A percentile compares a stretch with the other conserved stretches of the same genome.
Conservation (phyloP, 2,329 filamentous ascomycete species). For the Microdochium nivale region DNA sequence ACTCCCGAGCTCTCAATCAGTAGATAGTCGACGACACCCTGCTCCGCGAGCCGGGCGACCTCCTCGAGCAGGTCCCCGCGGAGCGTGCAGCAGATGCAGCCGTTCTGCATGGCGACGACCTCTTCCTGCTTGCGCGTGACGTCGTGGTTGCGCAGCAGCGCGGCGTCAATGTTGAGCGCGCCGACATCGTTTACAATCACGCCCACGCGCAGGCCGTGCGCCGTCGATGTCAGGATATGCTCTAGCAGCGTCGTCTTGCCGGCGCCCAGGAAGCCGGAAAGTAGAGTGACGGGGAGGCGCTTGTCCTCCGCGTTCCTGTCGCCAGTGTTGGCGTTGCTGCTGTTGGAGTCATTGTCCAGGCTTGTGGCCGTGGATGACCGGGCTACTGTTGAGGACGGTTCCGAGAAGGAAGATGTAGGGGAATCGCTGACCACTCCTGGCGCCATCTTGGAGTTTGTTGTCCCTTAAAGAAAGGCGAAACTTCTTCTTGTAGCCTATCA, state of each 20-base stretch:
- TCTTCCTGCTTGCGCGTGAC: constrained; percentile 51
- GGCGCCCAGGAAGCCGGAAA: constrained; percentile 55
- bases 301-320: neutral
- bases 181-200: constrained; percentile 69
- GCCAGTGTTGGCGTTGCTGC: neutral
- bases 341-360: neutral
- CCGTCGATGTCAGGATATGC: constrained; percentile 53
- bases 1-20: constrained; percentile 66
- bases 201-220: constrained; percentile 60
- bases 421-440: neutral
- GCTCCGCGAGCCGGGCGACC: constrained; percentile 53
- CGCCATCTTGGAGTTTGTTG: neutral
- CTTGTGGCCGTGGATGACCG: neutral
- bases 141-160: constrained; percentile 48
- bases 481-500: too few relatives aligned
- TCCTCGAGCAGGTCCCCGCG: constrained; percentile 64
- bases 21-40: constrained; percentile 60
- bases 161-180: constrained; percentile 56
- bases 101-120: constrained; percentile 60
- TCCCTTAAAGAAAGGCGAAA: too few relatives aligned
- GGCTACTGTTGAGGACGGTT: neutral
- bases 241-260: constrained; percentile 66
- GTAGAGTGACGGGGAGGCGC: constrained; percentile 47
- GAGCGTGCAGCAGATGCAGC: constrained; percentile 70
- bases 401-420: neutral